These are phyloP conservation scores for Emergomyces orientalis DNA, from an alignment of 2,329 filamentous ascomycete species.

Conservation along the genomic window DNA sequence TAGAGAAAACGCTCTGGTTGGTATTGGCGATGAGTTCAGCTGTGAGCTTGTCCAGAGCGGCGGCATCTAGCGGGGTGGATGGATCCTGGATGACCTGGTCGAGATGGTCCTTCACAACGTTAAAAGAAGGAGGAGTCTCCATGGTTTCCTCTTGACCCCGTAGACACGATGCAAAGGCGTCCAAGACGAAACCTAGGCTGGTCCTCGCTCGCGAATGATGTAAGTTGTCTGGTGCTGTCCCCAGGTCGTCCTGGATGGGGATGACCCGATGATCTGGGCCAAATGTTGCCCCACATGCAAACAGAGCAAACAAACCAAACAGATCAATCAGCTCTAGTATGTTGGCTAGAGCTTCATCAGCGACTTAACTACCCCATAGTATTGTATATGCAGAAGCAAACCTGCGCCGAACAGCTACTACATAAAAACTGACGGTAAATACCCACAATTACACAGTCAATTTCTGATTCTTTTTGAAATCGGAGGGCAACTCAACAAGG, in stretches of 20 bases:
- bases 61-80: constrained; percentile 37
- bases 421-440: background rate
- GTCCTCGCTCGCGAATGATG: background rate
- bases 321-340: constrained; percentile 2
- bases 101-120: constrained; percentile 35
- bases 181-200: background rate
- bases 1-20: constrained; percentile 29
- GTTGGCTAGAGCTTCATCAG: background rate
- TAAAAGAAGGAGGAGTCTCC: constrained; percentile 29
- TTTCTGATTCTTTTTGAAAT: background rate
- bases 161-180: background rate
- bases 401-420: background rate
- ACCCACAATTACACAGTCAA: background rate
- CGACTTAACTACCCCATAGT: background rate
- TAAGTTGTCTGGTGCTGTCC: background rate
- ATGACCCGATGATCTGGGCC: constrained; percentile 1
- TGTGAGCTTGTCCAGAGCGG: constrained; percentile 44
- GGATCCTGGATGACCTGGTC: constrained; percentile 37
- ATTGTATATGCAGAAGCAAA: background rate
- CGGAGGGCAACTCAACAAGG: no score
- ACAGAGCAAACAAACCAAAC: constrained; percentile 14
- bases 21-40: constrained; percentile 33
- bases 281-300: constrained; percentile 13
- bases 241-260: background rate
- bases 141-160: constrained; percentile 16